phyloP scores from a whole-genome alignment of 768 basidiomycete genomes.

The Tulasnella sp. region DNA sequence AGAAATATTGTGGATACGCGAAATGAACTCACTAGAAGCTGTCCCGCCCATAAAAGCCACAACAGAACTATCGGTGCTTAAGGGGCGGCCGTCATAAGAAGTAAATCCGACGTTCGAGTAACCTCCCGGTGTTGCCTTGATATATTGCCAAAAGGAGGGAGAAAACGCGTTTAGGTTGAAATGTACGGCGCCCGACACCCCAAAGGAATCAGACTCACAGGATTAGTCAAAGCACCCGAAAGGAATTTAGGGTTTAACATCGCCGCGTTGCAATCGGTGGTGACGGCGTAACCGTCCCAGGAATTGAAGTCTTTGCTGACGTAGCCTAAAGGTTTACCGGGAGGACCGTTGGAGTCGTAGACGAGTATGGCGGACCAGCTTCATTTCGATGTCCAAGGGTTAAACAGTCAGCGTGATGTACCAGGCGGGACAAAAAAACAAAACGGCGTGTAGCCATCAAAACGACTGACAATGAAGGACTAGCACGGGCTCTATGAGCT shows the following conservation, averaged over 20 bases:
- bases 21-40: not conserved
- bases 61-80: too few species aligned
- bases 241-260: not conserved
- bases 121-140: not conserved
- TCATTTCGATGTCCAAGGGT: not conserved
- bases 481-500: not conserved
- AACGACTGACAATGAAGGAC: not conserved
- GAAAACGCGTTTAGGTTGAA: too few species aligned
- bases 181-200: too few species aligned
- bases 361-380: not conserved
- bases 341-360: not conserved
- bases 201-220: too few species aligned
- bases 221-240: not conserved
- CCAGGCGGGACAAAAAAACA: not conserved
- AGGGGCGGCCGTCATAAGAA: too few species aligned
- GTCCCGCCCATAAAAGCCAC: not conserved
- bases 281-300: not conserved
- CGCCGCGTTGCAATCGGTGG: not conserved
- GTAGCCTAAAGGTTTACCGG: not conserved
- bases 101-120: not conserved
- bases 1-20: too few species aligned
- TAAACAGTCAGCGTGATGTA: not conserved
- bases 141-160: too few species aligned
- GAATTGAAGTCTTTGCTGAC: not conserved
- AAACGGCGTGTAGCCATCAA: not conserved